phyloP scores from a whole-genome alignment of 768 basidiomycete genomes.

The Cyathus striatus region DNA sequence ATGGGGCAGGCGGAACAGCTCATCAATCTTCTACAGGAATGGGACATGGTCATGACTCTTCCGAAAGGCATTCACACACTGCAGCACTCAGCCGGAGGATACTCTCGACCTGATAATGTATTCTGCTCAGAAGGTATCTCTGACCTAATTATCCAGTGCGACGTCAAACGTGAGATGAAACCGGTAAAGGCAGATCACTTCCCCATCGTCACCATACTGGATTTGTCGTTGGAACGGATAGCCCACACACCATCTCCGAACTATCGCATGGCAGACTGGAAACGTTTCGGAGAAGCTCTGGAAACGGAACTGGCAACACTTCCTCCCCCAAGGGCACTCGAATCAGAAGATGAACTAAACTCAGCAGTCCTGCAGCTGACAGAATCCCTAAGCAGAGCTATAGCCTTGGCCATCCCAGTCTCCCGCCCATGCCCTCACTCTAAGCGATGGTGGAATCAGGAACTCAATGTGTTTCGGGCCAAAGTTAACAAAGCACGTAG shows the following conservation, averaged over 20 bases:
- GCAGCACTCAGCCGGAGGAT: too few relatives aligned
- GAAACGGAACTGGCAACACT: slow-evolving; percentile 11
- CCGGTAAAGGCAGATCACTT: slow-evolving; percentile 33
- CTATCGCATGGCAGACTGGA: slow-evolving; percentile 13
- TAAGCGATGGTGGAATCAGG: slow-evolving; percentile 21
- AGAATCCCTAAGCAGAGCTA: slow-evolving; percentile 4
- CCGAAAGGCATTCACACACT: too few relatives aligned
- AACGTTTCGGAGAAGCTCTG: slow-evolving; percentile 14
- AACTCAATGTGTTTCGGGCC: slow-evolving; percentile 13
- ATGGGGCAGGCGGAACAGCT: too few relatives aligned
- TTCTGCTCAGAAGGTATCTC: slow-evolving; percentile 18
- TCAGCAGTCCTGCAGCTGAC: slow-evolving; percentile 2
- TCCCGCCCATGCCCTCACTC: slow-evolving; percentile 34
- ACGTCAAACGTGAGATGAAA: slow-evolving; percentile 5
- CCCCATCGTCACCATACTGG: slow-evolving; percentile 25
- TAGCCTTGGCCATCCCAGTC: background rate
- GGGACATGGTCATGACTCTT: too few relatives aligned
- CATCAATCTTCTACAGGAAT: too few relatives aligned
- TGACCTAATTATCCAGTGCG: slow-evolving; percentile 19
- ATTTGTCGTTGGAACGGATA: slow-evolving; percentile 8
- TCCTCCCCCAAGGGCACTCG: background rate
- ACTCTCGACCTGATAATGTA: too few relatives aligned
- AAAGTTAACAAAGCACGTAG: slow-evolving; percentile 10
- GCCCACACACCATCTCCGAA: slow-evolving; percentile 1
- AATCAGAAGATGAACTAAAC: background rate